A percentile compares a stretch with the other conserved stretches of the same genome.
Conservation (phyloP, 1,284 basidiomycete species). For the Cryptococcus sp. region DNA sequence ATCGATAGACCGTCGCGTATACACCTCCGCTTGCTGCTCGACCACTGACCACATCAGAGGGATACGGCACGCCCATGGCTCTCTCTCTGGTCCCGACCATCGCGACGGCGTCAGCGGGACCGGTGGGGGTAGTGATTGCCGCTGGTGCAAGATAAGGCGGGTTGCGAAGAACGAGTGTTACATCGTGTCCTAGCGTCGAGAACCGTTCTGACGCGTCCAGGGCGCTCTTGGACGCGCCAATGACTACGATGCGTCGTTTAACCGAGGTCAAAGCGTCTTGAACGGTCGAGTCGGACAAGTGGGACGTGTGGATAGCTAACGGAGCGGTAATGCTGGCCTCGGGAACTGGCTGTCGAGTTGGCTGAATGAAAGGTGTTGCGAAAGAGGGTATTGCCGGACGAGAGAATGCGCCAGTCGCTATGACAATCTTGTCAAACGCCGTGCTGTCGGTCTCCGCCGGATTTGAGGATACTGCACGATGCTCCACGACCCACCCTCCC, state of each 20-base stretch:
- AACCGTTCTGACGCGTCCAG: slow-evolving; percentile 28
- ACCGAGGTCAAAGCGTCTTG: slow-evolving; percentile 15
- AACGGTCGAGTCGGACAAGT: slow-evolving; percentile 22
- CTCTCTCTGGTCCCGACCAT: slow-evolving; percentile 16
- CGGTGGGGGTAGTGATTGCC: neutral
- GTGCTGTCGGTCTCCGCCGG: neutral
- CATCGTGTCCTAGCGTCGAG: slow-evolving; percentile 15
- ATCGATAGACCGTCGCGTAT: slow-evolving; percentile 12
- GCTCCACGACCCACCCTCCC: slow-evolving; percentile 16
- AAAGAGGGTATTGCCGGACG: slow-evolving; percentile 22
- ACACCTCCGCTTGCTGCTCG: slow-evolving; percentile 17
- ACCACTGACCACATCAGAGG: slow-evolving; percentile 20
- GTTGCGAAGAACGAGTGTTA: slow-evolving; percentile 24
- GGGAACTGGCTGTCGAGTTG: slow-evolving; percentile 3
- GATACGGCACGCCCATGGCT: slow-evolving; percentile 22
- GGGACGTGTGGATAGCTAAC: slow-evolving; percentile 20
- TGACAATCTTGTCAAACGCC: slow-evolving; percentile 26
- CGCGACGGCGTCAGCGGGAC: slow-evolving; percentile 12
- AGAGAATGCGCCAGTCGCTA: slow-evolving; percentile 28
- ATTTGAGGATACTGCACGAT: neutral
- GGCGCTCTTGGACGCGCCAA: slow-evolving; percentile 28
- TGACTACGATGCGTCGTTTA: slow-evolving; percentile 16
- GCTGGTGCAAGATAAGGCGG: slow-evolving; percentile 26
- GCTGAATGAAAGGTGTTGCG: slow-evolving; percentile 12
- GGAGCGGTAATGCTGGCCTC: neutral